These are phyloP conservation scores for Fraxinus greggii DNA, from an alignment of 305 asterid species.

Conservation along the genomic window DNA sequence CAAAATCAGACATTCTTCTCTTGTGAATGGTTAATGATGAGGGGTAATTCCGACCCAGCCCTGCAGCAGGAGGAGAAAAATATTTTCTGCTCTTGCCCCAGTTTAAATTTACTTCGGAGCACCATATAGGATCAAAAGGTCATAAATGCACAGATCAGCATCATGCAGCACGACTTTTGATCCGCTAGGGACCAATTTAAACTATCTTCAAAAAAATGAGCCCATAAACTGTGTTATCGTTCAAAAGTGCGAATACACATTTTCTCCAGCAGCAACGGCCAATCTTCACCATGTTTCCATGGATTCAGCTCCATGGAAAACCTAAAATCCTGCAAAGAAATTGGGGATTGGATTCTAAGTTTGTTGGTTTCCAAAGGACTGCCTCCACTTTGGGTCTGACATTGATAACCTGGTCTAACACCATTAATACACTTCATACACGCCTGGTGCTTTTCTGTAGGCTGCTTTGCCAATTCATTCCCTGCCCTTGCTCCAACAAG, in stretches of 20 bases:
- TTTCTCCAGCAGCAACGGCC: conserved; percentile 87
- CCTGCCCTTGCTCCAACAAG: conserved; percentile 58
- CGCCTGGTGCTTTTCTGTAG: conserved; percentile 38
- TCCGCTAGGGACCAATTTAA: conserved; percentile 21
- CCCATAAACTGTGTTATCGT: conserved; percentile 43
- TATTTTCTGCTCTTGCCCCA: conserved; percentile 44
- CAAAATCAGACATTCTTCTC: conserved; percentile 42
- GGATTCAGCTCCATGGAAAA: conserved; percentile 92
- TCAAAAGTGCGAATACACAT: conserved; percentile 67
- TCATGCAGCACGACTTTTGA: conserved; percentile 23
- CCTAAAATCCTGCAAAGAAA: conserved; percentile 76
- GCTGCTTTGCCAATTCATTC: conserved; percentile 38
- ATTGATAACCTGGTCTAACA: conserved; percentile 57
- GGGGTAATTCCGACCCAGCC: conserved; percentile 35
- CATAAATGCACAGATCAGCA: conserved; percentile 21
- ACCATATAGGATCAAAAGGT: conserved; percentile 19
- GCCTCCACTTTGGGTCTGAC: conserved; percentile 49
- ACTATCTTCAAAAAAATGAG: conserved; percentile 18
- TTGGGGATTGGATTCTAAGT: conserved; percentile 36
- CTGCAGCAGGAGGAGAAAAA: conserved; percentile 42
- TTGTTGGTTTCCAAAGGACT: conserved; percentile 51
- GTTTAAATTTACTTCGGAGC: conserved; percentile 35
- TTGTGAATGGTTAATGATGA: conserved; percentile 46
- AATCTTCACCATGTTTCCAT: conserved; percentile 78
- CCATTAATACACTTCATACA: conserved; percentile 63